These are phyloP conservation scores for Aristolochia fimbriata DNA, from an alignment of 164 flowering plant genomes.

Conservation along the genomic window DNA sequence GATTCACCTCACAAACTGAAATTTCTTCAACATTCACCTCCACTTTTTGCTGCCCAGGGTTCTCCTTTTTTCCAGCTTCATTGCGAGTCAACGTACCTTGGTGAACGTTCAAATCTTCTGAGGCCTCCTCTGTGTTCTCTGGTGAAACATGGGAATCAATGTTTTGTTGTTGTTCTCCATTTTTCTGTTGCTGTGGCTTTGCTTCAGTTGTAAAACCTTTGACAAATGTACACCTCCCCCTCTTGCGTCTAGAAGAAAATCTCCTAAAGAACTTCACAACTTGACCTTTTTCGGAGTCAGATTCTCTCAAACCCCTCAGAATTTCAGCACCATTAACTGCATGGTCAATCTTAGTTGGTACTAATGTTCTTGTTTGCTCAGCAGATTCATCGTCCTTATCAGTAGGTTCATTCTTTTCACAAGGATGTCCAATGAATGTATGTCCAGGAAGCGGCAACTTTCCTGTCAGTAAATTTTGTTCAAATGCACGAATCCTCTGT, in stretches of 20 bases:
- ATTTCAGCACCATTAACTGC: conserved; percentile 7
- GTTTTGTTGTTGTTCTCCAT: conserved; percentile 14
- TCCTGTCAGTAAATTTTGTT: conserved; percentile 28
- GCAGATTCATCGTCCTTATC: conserved; percentile 19
- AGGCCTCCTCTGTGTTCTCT: background rate
- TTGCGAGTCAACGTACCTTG: background rate
- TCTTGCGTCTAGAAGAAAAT: conserved; percentile 19
- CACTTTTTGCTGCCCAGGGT: conserved; percentile 7
- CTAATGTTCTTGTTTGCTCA: conserved; percentile 8
- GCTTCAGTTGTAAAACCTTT: conserved; percentile 11
- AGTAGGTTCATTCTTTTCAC: conserved; percentile 13
- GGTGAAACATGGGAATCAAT: conserved; percentile 9
- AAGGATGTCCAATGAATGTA: conserved; percentile 13
- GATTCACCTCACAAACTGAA: conserved; percentile 16
- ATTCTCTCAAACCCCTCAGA: conserved; percentile 9
- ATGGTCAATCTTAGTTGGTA: conserved; percentile 11
- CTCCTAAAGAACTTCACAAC: conserved; percentile 13
- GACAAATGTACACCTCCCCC: conserved; percentile 16
- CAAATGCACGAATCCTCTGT: conserved; percentile 69
- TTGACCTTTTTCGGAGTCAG: conserved; percentile 10
- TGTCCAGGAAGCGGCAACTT: conserved; percentile 22
- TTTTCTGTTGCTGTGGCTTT: conserved; percentile 8
- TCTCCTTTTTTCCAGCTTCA: background rate
- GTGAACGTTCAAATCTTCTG: background rate
- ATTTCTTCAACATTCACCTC: conserved; percentile 12